These are phyloP conservation scores for Malus asiatica DNA, from an alignment of 306 rosid genomes.

Conservation along the genomic window DNA sequence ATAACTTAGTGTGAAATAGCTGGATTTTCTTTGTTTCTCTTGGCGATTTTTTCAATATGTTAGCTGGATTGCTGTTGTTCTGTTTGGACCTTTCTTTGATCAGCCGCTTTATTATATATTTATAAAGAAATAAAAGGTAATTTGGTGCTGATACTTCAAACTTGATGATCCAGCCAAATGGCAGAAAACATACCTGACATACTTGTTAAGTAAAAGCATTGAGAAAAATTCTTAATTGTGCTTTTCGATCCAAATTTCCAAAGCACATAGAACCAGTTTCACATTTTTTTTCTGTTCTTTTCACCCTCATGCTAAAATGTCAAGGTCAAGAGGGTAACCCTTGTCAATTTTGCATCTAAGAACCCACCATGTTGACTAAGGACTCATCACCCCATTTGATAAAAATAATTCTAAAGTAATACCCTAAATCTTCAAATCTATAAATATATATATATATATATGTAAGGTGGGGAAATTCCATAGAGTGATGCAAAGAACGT, in stretches of 20 bases:
- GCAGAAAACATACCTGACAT: neutral
- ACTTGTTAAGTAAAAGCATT: neutral
- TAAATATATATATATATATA: neutral
- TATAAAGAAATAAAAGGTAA: neutral
- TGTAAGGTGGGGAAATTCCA: neutral
- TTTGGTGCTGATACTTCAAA: neutral
- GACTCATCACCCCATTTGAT: slow-evolving; percentile 19
- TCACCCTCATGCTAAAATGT: slow-evolving; percentile 3
- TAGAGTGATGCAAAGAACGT: slow-evolving; percentile 10
- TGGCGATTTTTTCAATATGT: neutral
- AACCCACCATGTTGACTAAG: slow-evolving; percentile 29
- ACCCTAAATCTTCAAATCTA: neutral
- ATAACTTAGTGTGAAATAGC: neutral
- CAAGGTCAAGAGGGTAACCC: slow-evolving; percentile 48
- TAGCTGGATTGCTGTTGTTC: slow-evolving; percentile 13
- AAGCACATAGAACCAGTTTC: neutral
- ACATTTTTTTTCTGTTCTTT: neutral
- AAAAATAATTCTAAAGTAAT: neutral
- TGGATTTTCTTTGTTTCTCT: neutral
- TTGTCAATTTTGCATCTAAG: slow-evolving; percentile 22
- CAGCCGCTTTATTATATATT: neutral
- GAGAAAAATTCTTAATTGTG: neutral
- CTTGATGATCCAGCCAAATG: neutral
- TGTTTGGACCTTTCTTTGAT: neutral
- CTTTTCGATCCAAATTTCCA: slow-evolving; percentile 16